Percentiles rank a stretch among this genome's conserved stretches.
phyloP scores from a whole-genome alignment of 768 basidiomycete genomes.

The Artomyces pyxidatus region DNA sequence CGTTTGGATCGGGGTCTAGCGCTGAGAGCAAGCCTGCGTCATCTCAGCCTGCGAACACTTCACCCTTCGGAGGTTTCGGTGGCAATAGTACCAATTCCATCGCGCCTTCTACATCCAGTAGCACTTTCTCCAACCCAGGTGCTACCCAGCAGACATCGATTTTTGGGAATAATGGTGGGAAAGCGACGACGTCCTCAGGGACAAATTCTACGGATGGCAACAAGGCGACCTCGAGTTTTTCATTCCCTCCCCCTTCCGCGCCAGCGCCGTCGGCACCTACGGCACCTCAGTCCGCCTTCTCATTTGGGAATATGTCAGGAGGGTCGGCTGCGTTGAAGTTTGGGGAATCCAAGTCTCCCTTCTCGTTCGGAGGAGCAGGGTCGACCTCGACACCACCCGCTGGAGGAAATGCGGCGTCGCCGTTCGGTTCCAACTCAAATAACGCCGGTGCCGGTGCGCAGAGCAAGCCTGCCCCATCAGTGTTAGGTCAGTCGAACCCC shows the following conservation, averaged over 20 bases:
- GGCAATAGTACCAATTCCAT: too few species aligned
- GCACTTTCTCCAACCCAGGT: too few species aligned
- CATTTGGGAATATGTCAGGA: neutral
- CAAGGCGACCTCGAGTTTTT: neutral
- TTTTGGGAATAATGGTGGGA: too few species aligned
- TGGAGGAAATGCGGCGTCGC: neutral
- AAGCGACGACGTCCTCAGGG: too few species aligned
- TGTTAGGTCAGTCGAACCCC: neutral
- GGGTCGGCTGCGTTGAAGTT: too few species aligned
- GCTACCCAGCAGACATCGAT: too few species aligned
- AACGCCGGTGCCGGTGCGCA: neutral
- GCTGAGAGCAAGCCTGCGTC: too few species aligned
- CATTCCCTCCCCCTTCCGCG: conserved; percentile 9
- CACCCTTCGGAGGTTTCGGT: too few species aligned
- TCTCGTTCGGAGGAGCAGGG: neutral
- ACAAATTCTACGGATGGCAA: neutral
- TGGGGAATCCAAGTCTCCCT: too few species aligned
- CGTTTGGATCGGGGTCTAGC: too few species aligned
- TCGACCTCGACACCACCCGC: neutral
- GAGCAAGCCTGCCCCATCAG: neutral
- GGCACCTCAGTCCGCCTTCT: conserved; percentile 2
- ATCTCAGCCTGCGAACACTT: too few species aligned
- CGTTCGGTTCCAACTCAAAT: neutral
- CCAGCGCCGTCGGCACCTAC: conserved; percentile 5
- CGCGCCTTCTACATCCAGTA: too few species aligned